phyloP scores from a whole-genome alignment of 495 filamentous ascomycete species.

The Penicillium tannophilum region DNA sequence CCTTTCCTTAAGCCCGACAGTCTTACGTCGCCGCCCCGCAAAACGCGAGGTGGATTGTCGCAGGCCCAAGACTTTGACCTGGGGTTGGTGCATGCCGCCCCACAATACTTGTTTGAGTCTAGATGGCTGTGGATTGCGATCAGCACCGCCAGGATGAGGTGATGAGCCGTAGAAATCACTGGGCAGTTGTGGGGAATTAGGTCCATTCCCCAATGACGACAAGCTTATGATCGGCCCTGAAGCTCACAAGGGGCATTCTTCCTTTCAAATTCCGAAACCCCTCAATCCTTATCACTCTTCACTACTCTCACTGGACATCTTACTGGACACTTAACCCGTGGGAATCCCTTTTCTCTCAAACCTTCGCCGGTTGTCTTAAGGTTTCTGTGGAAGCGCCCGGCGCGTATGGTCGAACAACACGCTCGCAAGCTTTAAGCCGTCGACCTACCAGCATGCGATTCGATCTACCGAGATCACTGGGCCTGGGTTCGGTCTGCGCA shows the following conservation, averaged over 20 bases:
- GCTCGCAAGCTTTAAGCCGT: background rate
- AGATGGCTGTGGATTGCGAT: background rate
- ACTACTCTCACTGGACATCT: background rate
- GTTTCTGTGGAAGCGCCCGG: background rate
- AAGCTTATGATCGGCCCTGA: constrained; percentile 7
- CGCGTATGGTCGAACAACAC: background rate
- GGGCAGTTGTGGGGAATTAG: background rate
- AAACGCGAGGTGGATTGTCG: background rate
- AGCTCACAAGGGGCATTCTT: constrained; percentile 5
- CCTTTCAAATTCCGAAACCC: background rate
- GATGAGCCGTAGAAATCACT: background rate
- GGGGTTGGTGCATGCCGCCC: constrained; percentile 9
- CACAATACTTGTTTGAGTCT: constrained; percentile 11
- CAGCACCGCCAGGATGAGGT: background rate
- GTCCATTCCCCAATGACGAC: constrained; percentile 13
- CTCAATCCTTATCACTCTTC: background rate
- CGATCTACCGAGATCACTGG: constrained; percentile 21
- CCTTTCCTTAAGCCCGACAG: background rate
- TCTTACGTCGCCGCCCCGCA: constrained; percentile 11
- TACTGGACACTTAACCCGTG: background rate
- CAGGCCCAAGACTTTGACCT: background rate
- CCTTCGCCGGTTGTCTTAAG: background rate
- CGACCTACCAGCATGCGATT: constrained; percentile 27
- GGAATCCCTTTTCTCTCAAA: background rate
- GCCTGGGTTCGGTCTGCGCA: constrained; percentile 28